Evolutionary conservation across 129 eudicot genomes (phyloP), one percentile per base, ranked within the genome.

Genomic region (Arctium lappa): DNA sequence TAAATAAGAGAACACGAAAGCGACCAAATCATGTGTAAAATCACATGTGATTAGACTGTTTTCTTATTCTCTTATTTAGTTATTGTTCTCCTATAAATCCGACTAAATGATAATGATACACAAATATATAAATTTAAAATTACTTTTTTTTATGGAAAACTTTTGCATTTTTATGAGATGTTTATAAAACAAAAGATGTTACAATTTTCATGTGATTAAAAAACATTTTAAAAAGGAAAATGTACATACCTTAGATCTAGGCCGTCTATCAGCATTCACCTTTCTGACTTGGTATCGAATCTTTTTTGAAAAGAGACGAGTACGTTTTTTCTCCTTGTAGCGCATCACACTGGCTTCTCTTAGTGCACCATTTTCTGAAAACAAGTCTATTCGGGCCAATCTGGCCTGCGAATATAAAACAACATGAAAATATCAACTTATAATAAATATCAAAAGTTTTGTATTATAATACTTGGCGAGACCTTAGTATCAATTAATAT

Each of bases 251-350:
- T 95, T 95, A 86, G 91, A 93, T 88, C 95, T 86, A 1, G 97
- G 97, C 29, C 97, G 97, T 89, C 89, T 92, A 86, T 95, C 99
- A 9, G 93, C 99, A 36, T 95, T 95, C 83, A 93, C 93, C 79
- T 95, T 95, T 32, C 99, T 73, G 12, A 93, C 97, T 74, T 95
- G 97, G 78, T 90, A 95, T 73, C 97, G 86, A 44, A 95, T 95
- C 81, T 95, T 95, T 89, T 95, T 95, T 1, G 97, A 93, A 78
- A 91, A 93, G 12, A 91, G 83, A 8, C 99, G 92, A 0, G 88
- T 90, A 0, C 92, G 92, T 42, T 93, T 87, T 63, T 95, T 95
- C 74, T 95, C 99, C 80, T 93, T 95, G 93, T 93, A 95, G 3
- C 97, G 92, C 81, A 81, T 80, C 76, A 95, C 97, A 40, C 97